Base-by-base conservation (phyloP, 1,139 yeast species). In the Scheffersomyces insectosa region DNA sequence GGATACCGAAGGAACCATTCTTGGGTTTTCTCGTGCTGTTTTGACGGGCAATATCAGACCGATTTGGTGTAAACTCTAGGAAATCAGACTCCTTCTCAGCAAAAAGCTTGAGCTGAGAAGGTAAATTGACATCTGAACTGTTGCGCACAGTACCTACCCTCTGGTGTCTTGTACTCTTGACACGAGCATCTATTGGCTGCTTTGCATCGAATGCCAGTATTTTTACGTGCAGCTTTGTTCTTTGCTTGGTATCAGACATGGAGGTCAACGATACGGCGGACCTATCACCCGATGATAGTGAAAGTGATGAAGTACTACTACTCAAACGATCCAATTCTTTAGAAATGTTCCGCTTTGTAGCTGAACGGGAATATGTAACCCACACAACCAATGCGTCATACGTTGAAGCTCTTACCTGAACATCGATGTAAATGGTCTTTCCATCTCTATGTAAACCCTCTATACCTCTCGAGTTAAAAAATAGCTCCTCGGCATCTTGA, bases 311-410 rank as follows among this genome's bases (percentile, higher is more conserved):
- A 1, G 59, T 41, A 23, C 54, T 50, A 4, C 51, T 39, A 34
- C 62, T 56, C 40, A 66, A 45, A 40, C 59, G 62, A 36, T 57
- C 61, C 31, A 67, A 48, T 39, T 65, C 68, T 13, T 55, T 58
- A 3, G 63, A 41, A 7, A 64, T 50, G 37, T 53, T 57, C 9
- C 51, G 42, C 39, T 58, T 62, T 38, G 55, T 52, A 25, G 60
- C 48, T 37, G 62, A 63, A 53, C 89, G 77, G 1, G 95, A 85
- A 59, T 87, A 90, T 0, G 97, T 88, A n/a, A 91, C 75, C 97
- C 97, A 91, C 16, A 90, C 63, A 3, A 88, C 83, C 48, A 79
- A 76, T 4, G 82, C 72, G 28, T 80, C 82, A 15, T 70, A 60
- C 16, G 80, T 77, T 14, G 88, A 73, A 4, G 88, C 88, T 46